A percentile compares a stretch with the other conserved stretches of the same genome.
Evolutionary conservation across 208 protist species (phyloP).

Genomic region (Trichomonas vaginalis): DNA sequence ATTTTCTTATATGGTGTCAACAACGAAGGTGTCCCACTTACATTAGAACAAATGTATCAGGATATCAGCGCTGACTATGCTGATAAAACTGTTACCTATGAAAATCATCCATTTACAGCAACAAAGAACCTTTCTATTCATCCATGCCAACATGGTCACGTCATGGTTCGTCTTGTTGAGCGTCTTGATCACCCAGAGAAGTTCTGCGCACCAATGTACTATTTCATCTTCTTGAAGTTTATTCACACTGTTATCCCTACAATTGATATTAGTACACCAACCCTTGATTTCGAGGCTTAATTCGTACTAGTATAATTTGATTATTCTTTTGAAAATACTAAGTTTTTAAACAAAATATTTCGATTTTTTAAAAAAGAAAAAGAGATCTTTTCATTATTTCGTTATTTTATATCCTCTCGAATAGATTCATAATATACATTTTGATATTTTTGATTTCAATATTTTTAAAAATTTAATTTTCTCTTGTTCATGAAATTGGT

Average conservation of each 20-base stretch:
- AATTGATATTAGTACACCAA: neutral
- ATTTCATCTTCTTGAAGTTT: neutral
- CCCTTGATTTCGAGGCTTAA: neutral
- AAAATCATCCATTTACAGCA: neutral
- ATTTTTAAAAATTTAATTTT: too few species aligned
- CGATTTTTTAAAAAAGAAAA: too few species aligned
- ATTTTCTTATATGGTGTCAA: neutral
- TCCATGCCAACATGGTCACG: neutral
- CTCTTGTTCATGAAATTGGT: too few species aligned
- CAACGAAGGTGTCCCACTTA: neutral
- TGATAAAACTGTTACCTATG: neutral
- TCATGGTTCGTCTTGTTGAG: neutral
- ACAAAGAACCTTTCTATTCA: neutral
- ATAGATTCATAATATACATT: too few species aligned
- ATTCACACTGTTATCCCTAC: constrained; percentile 17
- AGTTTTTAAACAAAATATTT: too few species aligned
- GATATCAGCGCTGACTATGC: constrained; percentile 1
- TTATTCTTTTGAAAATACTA: too few species aligned
- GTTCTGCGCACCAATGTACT: neutral
- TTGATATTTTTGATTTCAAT: too few species aligned
- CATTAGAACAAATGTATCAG: neutral
- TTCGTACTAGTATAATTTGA: neutral
- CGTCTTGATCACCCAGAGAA: neutral
- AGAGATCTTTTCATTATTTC: too few species aligned
- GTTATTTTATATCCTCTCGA: too few species aligned